phyloP scores from a whole-genome alignment of 2,329 filamentous ascomycete genomes.

The Grosmannia clavigera region DNA sequence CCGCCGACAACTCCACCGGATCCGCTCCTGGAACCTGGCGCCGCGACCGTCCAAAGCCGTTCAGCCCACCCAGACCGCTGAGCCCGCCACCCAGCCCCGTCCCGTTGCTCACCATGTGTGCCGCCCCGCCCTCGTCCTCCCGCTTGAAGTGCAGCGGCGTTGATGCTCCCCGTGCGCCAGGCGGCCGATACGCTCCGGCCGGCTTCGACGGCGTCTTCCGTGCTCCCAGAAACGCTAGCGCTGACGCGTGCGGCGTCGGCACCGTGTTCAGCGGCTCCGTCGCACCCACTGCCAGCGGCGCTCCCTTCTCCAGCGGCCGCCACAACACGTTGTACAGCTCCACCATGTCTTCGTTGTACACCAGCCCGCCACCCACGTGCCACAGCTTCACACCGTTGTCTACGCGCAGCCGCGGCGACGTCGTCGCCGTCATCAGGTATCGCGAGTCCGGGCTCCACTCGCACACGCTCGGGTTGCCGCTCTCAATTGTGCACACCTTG shows the following conservation, averaged over 20 bases:
- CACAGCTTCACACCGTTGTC: conserved; percentile 95
- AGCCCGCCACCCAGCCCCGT: conserved; percentile 35
- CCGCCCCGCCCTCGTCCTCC: conserved; percentile 86
- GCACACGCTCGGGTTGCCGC: conserved; percentile 89
- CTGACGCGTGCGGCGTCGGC: conserved; percentile 72
- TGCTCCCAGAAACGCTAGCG: conserved; percentile 66
- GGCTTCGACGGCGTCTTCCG: conserved; percentile 94
- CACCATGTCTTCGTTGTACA: conserved; percentile 92
- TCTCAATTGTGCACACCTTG: conserved; percentile 89
- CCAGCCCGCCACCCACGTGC: conserved; percentile 76
- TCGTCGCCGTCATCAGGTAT: conserved; percentile 95
- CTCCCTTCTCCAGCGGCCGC: conserved; percentile 52
- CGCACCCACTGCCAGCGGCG: conserved; percentile 31
- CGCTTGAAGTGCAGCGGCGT: conserved; percentile 95
- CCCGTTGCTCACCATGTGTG: conserved; percentile 70
- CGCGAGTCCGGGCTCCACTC: conserved; percentile 95
- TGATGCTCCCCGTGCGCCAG: conserved; percentile 75
- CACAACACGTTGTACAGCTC: conserved; percentile 87
- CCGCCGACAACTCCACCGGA: conserved; percentile 52
- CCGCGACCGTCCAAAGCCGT: conserved; percentile 67
- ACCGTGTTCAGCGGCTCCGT: conserved; percentile 60
- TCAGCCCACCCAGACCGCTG: conserved; percentile 43
- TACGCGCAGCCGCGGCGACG: conserved; percentile 84
- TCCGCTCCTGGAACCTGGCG: conserved; percentile 84
- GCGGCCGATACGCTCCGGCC: conserved; percentile 90